phyloP scores from a whole-genome alignment of 768 basidiomycete species.

The Termitomyces sp. region DNA sequence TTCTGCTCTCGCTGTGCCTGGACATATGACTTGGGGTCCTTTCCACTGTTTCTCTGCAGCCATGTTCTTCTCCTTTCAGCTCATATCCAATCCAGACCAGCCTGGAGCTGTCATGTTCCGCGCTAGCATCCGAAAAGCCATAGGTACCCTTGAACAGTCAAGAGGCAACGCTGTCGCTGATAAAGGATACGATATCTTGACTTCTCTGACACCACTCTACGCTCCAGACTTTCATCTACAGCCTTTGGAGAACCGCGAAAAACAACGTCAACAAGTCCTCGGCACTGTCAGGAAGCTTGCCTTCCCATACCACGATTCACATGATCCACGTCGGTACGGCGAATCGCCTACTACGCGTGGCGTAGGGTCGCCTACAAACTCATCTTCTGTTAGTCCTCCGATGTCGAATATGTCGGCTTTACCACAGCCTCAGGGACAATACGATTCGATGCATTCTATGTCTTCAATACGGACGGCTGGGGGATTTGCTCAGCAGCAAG shows the following conservation, averaged over 20 bases:
- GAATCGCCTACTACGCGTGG: slow-evolving; percentile 46
- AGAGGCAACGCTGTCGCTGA: slow-evolving; percentile 65
- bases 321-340: slow-evolving; percentile 41
- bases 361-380: slow-evolving; percentile 50
- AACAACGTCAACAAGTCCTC: slow-evolving; percentile 55
- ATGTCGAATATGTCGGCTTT: slow-evolving; percentile 29
- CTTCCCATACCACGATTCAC: slow-evolving; percentile 76
- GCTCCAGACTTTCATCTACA: slow-evolving; percentile 53
- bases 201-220: slow-evolving; percentile 70
- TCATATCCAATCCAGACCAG: slow-evolving; percentile 75
- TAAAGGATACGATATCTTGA: slow-evolving; percentile 67
- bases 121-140: slow-evolving; percentile 65
- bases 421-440: slow-evolving; percentile 26
- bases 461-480: slow-evolving; percentile 12
- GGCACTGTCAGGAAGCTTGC: slow-evolving; percentile 69
- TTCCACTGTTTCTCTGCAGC: slow-evolving; percentile 83
- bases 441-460: slow-evolving; percentile 24
- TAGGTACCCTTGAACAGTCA: slow-evolving; percentile 58
- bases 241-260: slow-evolving; percentile 45
- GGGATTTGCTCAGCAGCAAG: slow-evolving; percentile 11
- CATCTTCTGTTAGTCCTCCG: slow-evolving; percentile 55
- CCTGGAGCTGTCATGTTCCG: slow-evolving; percentile 75
- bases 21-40: slow-evolving; percentile 80
- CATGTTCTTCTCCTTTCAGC: slow-evolving; percentile 90
- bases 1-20: slow-evolving; percentile 64